Base-by-base conservation (phyloP, 306 rosid species). In the Gastrolobium bilobum region DNA sequence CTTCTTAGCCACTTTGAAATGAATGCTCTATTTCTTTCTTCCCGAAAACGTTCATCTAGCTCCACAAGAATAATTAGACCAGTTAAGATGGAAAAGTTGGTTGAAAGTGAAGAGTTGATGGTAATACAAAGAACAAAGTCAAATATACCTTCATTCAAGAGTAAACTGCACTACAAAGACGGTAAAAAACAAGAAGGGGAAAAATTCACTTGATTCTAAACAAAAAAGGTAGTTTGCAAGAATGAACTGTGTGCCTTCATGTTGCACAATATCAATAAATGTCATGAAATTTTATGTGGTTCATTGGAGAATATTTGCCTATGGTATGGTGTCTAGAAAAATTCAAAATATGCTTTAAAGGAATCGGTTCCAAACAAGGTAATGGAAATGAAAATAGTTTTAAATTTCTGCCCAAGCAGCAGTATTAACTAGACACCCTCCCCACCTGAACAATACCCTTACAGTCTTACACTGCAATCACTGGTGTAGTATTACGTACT, bases 1-100 rank as follows among this genome's bases (percentile, higher is more conserved):
- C 88, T 94, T 85, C 91, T 91, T 69, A 94, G 89, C 97, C 99
- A 94, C 94, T 94, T 94, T 0, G 99, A 94, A 81, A 94, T 79
- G 59, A 82, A 84, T 61, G 84, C 83, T 83, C 82, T 87, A 81
- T 91, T 92, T 86, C 97, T 89, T 85, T 90, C 95, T 76, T 86
- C 90, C 79, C 59, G 85, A 83, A 89, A 89, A 42, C 99, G 99
- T 75, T 94, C 99, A 85, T 94, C 99, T 94, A 84, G 78, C 88
- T 86, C 72, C 84, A 85, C 59, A 74, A 37, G 68, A 85, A 71
- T 35, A 70, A 47, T 68, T 47, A 9, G 58, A 65, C 39, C 29
- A 61, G 64, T 50, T 31, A 79, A 47, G 58, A 50, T 39, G 30
- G 44, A 31, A 54, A 37, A 58, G 11, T 2, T 39, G 48, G 71